Evolutionary conservation across 306 rosid genomes (phyloP).

Genomic region (Crataegus laevigata): DNA sequence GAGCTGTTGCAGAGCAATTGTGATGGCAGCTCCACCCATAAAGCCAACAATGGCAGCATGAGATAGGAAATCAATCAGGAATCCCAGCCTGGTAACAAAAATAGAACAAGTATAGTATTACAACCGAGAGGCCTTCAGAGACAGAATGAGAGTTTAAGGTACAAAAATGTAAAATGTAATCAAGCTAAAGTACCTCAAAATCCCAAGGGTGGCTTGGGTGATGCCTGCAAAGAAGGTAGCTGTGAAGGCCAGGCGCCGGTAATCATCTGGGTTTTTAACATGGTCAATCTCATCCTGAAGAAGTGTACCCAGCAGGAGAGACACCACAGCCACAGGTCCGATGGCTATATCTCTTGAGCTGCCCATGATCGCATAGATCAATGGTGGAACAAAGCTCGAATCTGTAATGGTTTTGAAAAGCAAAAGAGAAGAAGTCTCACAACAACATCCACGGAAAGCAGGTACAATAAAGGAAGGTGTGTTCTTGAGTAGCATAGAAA

Average conservation of each 20-base stretch:
- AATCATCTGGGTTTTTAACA: constrained; percentile 34
- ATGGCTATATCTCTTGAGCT: constrained; percentile 96
- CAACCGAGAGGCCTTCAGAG: not conserved
- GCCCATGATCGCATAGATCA: constrained; percentile 90
- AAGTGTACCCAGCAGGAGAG: constrained; percentile 78
- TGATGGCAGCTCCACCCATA: constrained; percentile 99
- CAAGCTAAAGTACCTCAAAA: constrained; percentile 40
- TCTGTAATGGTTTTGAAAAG: constrained; percentile 36
- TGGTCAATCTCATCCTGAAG: constrained; percentile 66
- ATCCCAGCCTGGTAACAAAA: constrained; percentile 60
- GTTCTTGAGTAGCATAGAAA: not conserved
- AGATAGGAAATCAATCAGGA: constrained; percentile 90
- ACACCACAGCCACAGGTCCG: constrained; percentile 96
- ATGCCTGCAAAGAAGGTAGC: constrained; percentile 96
- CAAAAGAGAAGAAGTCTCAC: constrained; percentile 11
- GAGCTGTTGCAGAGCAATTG: constrained; percentile 95
- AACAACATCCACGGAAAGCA: constrained; percentile 6
- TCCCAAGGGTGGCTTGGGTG: constrained; percentile 85
- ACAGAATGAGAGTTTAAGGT: not conserved
- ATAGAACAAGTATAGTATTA: not conserved
- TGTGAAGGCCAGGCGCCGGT: constrained; percentile 79
- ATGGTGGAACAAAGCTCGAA: constrained; percentile 92
- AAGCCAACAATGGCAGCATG: constrained; percentile 98
- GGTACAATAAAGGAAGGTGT: not conserved
- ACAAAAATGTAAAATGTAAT: not conserved